Base-by-base conservation (phyloP, 768 basidiomycete genomes). In the Lepiota subincarnata region DNA sequence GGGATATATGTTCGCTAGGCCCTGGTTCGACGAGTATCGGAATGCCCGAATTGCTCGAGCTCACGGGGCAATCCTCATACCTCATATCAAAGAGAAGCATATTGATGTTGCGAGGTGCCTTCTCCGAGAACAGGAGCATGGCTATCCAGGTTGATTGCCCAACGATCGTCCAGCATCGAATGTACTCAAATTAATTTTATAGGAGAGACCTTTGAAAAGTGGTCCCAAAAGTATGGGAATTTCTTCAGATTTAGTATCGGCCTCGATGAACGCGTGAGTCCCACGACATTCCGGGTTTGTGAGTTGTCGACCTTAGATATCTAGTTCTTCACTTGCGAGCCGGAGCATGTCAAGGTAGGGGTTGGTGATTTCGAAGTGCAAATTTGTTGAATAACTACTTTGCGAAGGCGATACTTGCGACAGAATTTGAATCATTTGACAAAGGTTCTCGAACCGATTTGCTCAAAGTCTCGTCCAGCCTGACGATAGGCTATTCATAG, bases 351-450 rank as follows among this genome's bases (percentile, higher is more conserved):
- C 40, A 77, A 76, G 60, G 69, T 65, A 42, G 10, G 1, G 3
- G 12, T n/a, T 8, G 13, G 10, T 31, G 7, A 11, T 31, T 8
- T 31, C 10, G 31, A 11, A 3, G 7, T 8, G 31, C 20, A 35
- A n/a, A 20, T 16, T 1, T 18, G 11, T 28, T n/a, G 4, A 3
- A 22, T 1, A 18, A 20, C 18, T 50, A 13, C 34, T 40, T 1
- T 24, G 13, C 40, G 42, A 44, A 66, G 67, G 68, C 68, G 13
- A 64, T 76, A 28, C 69, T 80, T 6, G 71, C 78, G 1, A 77
- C 76, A 0, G 68, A 78, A 50, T 79, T 80, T 48, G 69, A 72
- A 38, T 60, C 61, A 20, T 79, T 74, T 45, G 72, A 68, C 19
- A 78, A 78, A 66, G 75, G 75, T 31, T 31, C 8, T 4, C 64